Base-by-base conservation (phyloP, 192 early-diverging fungal species). In the Gryganskiella cystojenkinii region DNA sequence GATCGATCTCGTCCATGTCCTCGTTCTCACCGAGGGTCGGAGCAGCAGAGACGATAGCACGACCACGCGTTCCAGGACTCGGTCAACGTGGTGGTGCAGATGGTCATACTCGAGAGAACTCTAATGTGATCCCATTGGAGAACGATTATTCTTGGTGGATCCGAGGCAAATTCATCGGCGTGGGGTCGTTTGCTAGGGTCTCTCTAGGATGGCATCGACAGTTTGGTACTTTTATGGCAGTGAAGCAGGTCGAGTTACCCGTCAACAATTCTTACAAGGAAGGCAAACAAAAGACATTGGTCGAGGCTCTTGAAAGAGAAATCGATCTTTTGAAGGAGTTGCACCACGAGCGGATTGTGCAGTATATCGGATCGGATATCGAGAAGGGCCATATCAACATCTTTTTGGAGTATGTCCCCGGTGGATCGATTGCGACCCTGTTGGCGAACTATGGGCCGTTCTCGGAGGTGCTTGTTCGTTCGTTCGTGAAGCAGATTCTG, bases 381-480 rank as follows among this genome's bases (percentile, higher is more conserved):
- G 70, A 70, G 31, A 82, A 90, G 90, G 92, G 42, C 92, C 94
- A 46, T 88, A 98, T 98, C 62, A 96, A 93, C 70, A 97, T 99
- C 52, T 99, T 98, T 64, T 79, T 99, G 34, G 96, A 99, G 69
- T 99, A 99, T 76, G 96, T 99, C 13, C 93, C 96, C 45, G 98
- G 98, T 57, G 98, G 98, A 2, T 98, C 96, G 3, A 90, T 99
- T 33, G 89, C 95, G 8, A 91, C 92, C 11, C 79, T 95, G 42
- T 76, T 99, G 61, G 86, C 92, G 10, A 91, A 88, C 63, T 96
- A 92, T 82, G 97, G 97, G 19, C 90, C 91, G 37, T 96, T 97
- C 74, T 90, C 92, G 49, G 95, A 95, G 71, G 81, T 87, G 0
- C 72, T 98, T 42, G 92, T 96, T 14, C 87, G 90, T 45, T 92